Percentiles rank a stretch among this genome's conserved stretches.
These are phyloP conservation scores for Termitomyces sp. DNA, from an alignment of 768 basidiomycete genomes.

Conservation along the genomic window DNA sequence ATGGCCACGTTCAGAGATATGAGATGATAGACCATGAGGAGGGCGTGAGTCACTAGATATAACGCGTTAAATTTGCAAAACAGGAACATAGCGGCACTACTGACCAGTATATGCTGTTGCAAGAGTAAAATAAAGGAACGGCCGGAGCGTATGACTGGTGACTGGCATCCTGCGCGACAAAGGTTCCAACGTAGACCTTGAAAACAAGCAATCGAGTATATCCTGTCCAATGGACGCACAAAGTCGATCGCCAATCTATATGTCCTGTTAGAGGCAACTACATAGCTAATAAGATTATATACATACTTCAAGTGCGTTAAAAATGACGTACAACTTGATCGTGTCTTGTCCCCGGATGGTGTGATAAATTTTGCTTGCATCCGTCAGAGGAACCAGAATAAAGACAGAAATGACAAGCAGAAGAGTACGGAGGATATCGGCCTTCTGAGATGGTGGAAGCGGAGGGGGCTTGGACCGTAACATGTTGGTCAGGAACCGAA, in stretches of 20 bases:
- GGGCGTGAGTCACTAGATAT: conserved; percentile 68
- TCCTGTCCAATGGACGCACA: conserved; percentile 98
- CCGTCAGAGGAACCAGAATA: conserved; percentile 77
- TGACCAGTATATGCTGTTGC: conserved; percentile 74
- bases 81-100: not conserved
- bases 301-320: conserved; percentile 93
- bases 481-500: conserved; percentile 46
- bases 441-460: conserved; percentile 85
- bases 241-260: conserved; percentile 87
- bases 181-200: conserved; percentile 79
- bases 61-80: not conserved
- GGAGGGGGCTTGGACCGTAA: conserved; percentile 44
- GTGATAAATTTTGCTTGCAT: conserved; percentile 97
- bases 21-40: conserved; percentile 96
- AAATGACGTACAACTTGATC: conserved; percentile 98
- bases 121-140: conserved; percentile 78
- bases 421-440: conserved; percentile 80
- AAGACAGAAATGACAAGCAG: conserved; percentile 70
- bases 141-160: conserved; percentile 63
- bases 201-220: conserved; percentile 93
- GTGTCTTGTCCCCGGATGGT: conserved; percentile 97
- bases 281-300: conserved; percentile 3
- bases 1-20: conserved; percentile 95
- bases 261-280: conserved; percentile 2
- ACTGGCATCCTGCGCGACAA: conserved; percentile 58